A percentile compares a stretch with the other conserved stretches of the same genome.
Evolutionary conservation across 1,284 basidiomycete species (phyloP).

Genomic region (Leccinum fallax): DNA sequence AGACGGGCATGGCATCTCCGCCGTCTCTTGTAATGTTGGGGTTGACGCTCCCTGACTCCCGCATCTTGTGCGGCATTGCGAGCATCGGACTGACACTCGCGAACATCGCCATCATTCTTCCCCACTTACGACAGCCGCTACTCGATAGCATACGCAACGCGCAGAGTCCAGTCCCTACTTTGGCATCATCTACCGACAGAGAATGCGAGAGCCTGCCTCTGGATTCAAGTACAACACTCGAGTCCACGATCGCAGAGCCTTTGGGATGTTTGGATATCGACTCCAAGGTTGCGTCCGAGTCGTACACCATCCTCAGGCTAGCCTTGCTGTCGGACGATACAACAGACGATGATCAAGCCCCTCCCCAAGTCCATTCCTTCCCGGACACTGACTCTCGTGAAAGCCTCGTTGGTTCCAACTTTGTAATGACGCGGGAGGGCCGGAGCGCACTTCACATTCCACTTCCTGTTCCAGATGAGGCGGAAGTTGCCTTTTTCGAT

Average conservation of each 20-base stretch:
- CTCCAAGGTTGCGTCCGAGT: background rate
- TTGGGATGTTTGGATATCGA: background rate
- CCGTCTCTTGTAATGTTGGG: slow-evolving; percentile 29
- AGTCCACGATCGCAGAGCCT: background rate
- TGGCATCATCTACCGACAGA: background rate
- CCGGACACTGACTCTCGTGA: background rate
- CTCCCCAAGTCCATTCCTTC: background rate
- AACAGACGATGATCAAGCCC: background rate
- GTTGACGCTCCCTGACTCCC: slow-evolving; percentile 32
- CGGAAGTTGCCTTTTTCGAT: slow-evolving; percentile 24
- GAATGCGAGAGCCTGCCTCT: background rate
- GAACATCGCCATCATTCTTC: slow-evolving; percentile 30
- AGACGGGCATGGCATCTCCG: slow-evolving; percentile 31
- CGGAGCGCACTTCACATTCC: slow-evolving; percentile 9
- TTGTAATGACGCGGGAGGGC: slow-evolving; percentile 1
- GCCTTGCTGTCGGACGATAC: background rate
- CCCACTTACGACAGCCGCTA: slow-evolving; percentile 27
- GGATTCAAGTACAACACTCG: background rate
- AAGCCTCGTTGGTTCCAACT: background rate
- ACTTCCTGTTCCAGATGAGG: slow-evolving; percentile 21
- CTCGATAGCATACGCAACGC: slow-evolving; percentile 12
- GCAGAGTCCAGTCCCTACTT: background rate
- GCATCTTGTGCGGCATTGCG: slow-evolving; percentile 29
- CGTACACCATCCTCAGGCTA: background rate
- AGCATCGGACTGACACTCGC: slow-evolving; percentile 30